Conservation (phyloP, 352 stramenopile species). For the Phytophthora rubi region DNA sequence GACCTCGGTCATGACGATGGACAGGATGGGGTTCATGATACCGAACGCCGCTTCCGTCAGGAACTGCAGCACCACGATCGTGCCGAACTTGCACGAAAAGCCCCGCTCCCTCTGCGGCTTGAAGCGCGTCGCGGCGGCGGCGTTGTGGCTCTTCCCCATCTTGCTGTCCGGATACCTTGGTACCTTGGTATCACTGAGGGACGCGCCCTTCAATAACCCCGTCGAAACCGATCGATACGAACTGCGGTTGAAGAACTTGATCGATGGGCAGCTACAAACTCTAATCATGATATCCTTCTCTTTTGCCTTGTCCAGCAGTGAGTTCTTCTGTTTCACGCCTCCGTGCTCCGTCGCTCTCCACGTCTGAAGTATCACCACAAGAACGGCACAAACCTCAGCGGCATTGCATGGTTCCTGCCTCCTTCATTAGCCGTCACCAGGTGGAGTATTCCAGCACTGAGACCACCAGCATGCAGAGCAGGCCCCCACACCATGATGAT, state of each 20-base stretch:
- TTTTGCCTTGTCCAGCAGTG: too few species aligned
- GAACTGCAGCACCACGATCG: constrained; percentile 60
- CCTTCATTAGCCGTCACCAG: background rate
- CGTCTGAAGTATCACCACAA: too few species aligned
- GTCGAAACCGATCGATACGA: background rate
- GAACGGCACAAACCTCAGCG: too few species aligned
- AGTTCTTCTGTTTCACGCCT: too few species aligned
- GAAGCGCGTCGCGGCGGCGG: background rate
- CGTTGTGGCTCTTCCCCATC: constrained; percentile 17
- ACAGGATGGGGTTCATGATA: constrained; percentile 74
- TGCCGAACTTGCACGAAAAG: constrained; percentile 48
- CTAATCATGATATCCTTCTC: too few species aligned
- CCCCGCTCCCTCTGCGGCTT: constrained; percentile 10
- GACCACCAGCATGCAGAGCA: background rate
- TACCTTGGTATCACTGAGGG: background rate
- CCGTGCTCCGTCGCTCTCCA: too few species aligned
- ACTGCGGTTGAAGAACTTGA: background rate
- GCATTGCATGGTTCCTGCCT: too few species aligned
- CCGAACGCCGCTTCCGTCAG: constrained; percentile 72
- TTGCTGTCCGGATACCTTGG: background rate
- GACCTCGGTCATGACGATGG: constrained; percentile 77
- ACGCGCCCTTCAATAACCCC: constrained; percentile 2
- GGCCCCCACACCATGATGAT: background rate
- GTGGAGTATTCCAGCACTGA: background rate
- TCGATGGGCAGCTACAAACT: too few species aligned